Percentiles rank a stretch among this genome's conserved stretches.
phyloP scores from a whole-genome alignment of 768 basidiomycete genomes.

The Chalciporus piperatus region DNA sequence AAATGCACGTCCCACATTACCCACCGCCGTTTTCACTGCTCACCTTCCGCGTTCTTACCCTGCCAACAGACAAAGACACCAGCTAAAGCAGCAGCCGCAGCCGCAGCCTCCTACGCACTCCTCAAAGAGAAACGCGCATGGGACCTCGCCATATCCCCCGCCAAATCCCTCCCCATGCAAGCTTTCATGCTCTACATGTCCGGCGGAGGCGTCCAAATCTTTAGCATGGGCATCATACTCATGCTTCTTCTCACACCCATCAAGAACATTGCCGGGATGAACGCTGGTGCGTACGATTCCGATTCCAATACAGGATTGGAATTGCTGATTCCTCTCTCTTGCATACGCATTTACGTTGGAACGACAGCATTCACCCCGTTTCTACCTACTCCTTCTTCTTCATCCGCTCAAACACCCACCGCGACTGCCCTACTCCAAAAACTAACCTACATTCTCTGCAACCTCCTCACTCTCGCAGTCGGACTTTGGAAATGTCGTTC shows the following conservation, averaged over 20 bases:
- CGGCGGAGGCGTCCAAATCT: slow-evolving; percentile 92
- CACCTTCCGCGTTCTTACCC: background rate
- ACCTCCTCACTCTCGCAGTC: slow-evolving; percentile 72
- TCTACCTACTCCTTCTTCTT: slow-evolving; percentile 40
- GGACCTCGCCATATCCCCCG: slow-evolving; percentile 81
- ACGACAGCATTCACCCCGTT: slow-evolving; percentile 70
- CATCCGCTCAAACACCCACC: background rate
- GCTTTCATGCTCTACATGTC: slow-evolving; percentile 99
- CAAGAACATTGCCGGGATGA: slow-evolving; percentile 77
- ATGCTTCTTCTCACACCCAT: slow-evolving; percentile 88
- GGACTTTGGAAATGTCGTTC: slow-evolving; percentile 92
- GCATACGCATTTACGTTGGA: background rate
- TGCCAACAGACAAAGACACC: slow-evolving; percentile 42
- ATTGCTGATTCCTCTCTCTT: too few species aligned
- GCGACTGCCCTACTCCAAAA: slow-evolving; percentile 61
- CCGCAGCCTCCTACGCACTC: slow-evolving; percentile 52
- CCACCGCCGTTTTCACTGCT: background rate
- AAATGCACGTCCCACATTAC: slow-evolving; percentile 10
- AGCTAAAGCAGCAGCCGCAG: slow-evolving; percentile 32
- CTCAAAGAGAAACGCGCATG: slow-evolving; percentile 81
- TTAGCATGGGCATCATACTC: slow-evolving; percentile 94
- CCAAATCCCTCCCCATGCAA: slow-evolving; percentile 94
- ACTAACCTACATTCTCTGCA: slow-evolving; percentile 66
- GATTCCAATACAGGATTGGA: too few species aligned
- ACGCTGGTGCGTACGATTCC: slow-evolving; percentile 64